phyloP scores from a whole-genome alignment of 1,139 yeast genomes.

The Magnusiomyces sp. region DNA sequence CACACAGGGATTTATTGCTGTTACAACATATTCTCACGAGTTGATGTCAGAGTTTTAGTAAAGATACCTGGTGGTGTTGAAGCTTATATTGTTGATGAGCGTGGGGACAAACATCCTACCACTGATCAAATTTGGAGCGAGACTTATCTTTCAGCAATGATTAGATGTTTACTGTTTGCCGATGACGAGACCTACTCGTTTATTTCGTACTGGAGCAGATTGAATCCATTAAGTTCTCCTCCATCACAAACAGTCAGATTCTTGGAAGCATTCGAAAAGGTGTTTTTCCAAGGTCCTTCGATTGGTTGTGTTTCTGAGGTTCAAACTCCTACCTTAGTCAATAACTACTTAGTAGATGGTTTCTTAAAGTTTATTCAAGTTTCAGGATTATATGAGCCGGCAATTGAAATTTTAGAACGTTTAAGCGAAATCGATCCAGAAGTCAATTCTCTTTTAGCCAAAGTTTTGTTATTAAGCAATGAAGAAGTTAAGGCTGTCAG shows the following conservation, averaged over 20 bases:
- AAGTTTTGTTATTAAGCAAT: slow-evolving; percentile 51
- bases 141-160: slow-evolving; percentile 64
- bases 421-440: slow-evolving; percentile 39
- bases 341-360: slow-evolving; percentile 73
- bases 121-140: slow-evolving; percentile 59
- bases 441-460: slow-evolving; percentile 53
- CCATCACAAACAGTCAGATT: slow-evolving; percentile 43
- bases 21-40: slow-evolving; percentile 58
- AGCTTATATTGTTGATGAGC: slow-evolving; percentile 53
- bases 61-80: slow-evolving; percentile 73
- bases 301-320: slow-evolving; percentile 56
- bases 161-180: slow-evolving; percentile 61
- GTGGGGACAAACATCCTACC: slow-evolving; percentile 39
- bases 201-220: slow-evolving; percentile 52
- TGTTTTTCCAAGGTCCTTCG: slow-evolving; percentile 56
- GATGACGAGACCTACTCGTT: slow-evolving; percentile 61
- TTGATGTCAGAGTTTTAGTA: slow-evolving; percentile 65
- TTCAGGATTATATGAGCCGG: slow-evolving; percentile 55
- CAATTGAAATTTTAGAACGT: slow-evolving; percentile 44
- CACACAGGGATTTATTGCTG: slow-evolving; percentile 62
- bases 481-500: slow-evolving; percentile 74
- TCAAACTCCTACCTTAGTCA: slow-evolving; percentile 60
- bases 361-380: slow-evolving; percentile 55
- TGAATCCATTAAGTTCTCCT: slow-evolving; percentile 47
- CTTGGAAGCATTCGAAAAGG: slow-evolving; percentile 49